phyloP scores from a whole-genome alignment of 345 rosid genomes.

The Eucalyptus pumila region DNA sequence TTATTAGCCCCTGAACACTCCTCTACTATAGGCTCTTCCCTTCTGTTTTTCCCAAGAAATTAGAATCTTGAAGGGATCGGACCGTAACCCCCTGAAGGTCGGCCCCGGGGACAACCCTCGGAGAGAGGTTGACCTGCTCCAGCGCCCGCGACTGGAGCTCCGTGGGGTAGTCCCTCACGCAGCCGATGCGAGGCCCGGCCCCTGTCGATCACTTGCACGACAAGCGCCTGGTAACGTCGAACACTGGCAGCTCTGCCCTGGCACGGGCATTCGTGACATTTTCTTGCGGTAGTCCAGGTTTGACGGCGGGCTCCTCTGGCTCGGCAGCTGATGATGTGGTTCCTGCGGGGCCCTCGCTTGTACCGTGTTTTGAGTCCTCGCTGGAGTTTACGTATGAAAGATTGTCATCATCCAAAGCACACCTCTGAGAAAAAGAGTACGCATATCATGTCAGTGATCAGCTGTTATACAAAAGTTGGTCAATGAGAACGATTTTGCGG shows the following conservation, averaged over 20 bases:
- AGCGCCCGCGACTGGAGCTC: constrained; percentile 53
- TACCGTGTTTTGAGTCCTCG: constrained; percentile 4
- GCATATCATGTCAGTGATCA: not conserved
- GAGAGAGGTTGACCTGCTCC: constrained; percentile 79
- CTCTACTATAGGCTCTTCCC: not conserved
- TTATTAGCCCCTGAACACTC: not conserved
- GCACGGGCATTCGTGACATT: not conserved
- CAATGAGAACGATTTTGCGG: not conserved
- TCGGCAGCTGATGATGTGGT: not conserved
- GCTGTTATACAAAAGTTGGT: not conserved
- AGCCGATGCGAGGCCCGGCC: constrained; percentile 66
- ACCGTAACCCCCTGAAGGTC: constrained; percentile 5
- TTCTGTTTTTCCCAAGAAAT: not conserved
- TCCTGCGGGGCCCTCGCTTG: not conserved
- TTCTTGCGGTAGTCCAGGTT: not conserved
- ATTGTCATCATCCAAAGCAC: constrained; percentile 58
- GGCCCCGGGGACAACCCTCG: constrained; percentile 29
- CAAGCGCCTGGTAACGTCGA: constrained; percentile 13
- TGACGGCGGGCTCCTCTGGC: not conserved
- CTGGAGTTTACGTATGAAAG: not conserved
- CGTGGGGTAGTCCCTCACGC: constrained; percentile 74
- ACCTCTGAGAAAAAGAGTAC: constrained; percentile 27
- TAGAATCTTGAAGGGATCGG: constrained; percentile 51
- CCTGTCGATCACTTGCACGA: constrained; percentile 65
- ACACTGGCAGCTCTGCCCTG: not conserved